These are phyloP conservation scores for Cladophialophora carrionii DNA, from an alignment of 2,329 filamentous ascomycete genomes.

Conservation along the genomic window DNA sequence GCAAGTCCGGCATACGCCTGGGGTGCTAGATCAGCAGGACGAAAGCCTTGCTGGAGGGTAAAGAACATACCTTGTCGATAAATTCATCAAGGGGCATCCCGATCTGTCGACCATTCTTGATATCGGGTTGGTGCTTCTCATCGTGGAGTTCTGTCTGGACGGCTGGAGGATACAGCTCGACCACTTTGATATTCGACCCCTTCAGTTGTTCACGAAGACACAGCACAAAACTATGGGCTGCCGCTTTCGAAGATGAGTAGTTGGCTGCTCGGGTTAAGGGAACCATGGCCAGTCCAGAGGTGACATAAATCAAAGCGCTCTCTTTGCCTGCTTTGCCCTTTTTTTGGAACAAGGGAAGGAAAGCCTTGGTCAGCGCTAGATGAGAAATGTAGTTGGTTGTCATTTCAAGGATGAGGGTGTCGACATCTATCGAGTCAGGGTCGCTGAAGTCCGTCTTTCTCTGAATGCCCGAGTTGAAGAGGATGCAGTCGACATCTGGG, in stretches of 20 bases:
- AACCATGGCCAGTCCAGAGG: conserved; percentile 56
- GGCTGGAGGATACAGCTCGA: conserved; percentile 60
- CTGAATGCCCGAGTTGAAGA: conserved; percentile 60
- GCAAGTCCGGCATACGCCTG: conserved; percentile 51
- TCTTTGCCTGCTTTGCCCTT: conserved; percentile 43
- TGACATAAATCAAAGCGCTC: conserved; percentile 53
- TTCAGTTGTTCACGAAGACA: conserved; percentile 56
- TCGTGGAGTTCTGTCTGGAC: conserved; percentile 63
- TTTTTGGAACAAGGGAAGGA: conserved; percentile 55
- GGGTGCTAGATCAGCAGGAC: background rate
- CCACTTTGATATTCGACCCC: conserved; percentile 55
- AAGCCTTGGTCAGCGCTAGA: conserved; percentile 55
- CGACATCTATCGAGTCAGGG: conserved; percentile 53
- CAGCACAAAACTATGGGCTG: conserved; percentile 59
- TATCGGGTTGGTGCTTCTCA: conserved; percentile 58
- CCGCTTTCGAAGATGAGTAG: conserved; percentile 61
- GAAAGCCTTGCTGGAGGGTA: background rate
- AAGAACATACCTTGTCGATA: conserved; percentile 46
- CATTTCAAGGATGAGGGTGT: conserved; percentile 51
- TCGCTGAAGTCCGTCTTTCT: conserved; percentile 55
- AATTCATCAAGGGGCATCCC: conserved; percentile 61
- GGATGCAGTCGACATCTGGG: conserved; percentile 57
- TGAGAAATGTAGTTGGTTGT: conserved; percentile 56
- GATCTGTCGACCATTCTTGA: conserved; percentile 54
- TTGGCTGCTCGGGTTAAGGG: conserved; percentile 53